phyloP scores from a whole-genome alignment of 2,329 filamentous ascomycete genomes.

The Aspergillus udagawae region DNA sequence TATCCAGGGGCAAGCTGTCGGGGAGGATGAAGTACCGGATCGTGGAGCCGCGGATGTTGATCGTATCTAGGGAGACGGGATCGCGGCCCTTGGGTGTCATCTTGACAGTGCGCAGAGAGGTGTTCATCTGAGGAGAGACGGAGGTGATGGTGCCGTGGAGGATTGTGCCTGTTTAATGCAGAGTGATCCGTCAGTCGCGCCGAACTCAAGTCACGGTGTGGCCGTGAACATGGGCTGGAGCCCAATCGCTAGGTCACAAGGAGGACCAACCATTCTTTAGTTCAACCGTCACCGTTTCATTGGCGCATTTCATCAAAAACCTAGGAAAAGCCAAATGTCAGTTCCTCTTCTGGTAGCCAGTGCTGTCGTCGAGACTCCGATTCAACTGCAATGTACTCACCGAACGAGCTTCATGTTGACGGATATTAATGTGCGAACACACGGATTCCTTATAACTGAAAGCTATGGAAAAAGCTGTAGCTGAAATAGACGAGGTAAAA shows the following conservation, averaged over 20 bases:
- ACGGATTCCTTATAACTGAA: not conserved
- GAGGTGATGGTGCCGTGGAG: constrained; percentile 95
- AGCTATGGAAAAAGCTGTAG: not conserved
- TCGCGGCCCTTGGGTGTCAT: constrained; percentile 90
- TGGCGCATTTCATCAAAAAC: constrained; percentile 98
- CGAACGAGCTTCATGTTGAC: constrained; percentile 91
- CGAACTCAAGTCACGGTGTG: not conserved
- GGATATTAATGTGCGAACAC: not conserved
- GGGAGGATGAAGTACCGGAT: constrained; percentile 97
- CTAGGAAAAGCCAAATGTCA: constrained; percentile 46
- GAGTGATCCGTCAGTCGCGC: not conserved
- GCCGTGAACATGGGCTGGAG: not conserved
- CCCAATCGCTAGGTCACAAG: not conserved
- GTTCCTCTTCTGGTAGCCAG: constrained; percentile 1
- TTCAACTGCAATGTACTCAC: constrained; percentile 51
- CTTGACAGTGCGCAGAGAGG: constrained; percentile 88
- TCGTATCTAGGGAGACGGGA: constrained; percentile 82
- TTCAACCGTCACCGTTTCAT: constrained; percentile 97
- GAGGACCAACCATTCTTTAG: constrained; percentile 80
- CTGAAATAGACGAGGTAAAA: not conserved
- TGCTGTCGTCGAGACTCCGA: constrained; percentile 4
- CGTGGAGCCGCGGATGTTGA: constrained; percentile 94
- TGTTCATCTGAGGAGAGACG: constrained; percentile 98
- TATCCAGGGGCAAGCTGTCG: constrained; percentile 91
- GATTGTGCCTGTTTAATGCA: constrained; percentile 67